Evolutionary conservation across 2,329 filamentous ascomycete genomes (phyloP).

Genomic region (Paramyrothecium sp.): DNA sequence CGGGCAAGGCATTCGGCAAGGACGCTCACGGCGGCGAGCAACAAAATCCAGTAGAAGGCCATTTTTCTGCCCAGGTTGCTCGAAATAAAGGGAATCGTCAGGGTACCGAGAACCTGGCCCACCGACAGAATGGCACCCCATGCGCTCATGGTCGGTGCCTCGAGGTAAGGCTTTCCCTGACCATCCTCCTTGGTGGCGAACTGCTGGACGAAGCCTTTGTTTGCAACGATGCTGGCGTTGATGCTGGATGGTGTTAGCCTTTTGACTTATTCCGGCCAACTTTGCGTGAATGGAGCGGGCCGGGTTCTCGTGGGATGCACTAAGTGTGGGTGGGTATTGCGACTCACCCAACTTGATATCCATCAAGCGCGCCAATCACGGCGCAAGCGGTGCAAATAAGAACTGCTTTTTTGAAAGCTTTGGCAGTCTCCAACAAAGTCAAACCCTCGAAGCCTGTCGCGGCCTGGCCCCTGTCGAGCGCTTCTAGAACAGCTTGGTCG

Average conservation of each 20-base stretch:
- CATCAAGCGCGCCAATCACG: slow-evolving; percentile 23
- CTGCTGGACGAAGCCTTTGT: neutral
- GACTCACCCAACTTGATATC: slow-evolving; percentile 24
- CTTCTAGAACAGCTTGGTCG: slow-evolving; percentile 9
- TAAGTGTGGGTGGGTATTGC: neutral
- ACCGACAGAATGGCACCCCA: neutral
- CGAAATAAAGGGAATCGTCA: neutral
- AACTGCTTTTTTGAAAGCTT: slow-evolving; percentile 20
- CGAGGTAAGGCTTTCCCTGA: neutral
- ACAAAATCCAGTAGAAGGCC: neutral
- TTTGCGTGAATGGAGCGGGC: neutral
- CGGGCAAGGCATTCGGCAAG: neutral
- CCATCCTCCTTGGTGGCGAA: neutral
- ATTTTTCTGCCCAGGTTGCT: neutral
- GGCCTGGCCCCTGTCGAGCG: slow-evolving; percentile 20
- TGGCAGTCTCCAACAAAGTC: slow-evolving; percentile 22
- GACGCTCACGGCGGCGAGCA: neutral
- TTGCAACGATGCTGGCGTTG: neutral
- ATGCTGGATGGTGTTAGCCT: slow-evolving; percentile 3
- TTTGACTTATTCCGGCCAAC: neutral
- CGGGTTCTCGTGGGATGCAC: neutral
- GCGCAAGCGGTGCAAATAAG: slow-evolving; percentile 20
- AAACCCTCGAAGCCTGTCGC: slow-evolving; percentile 22
- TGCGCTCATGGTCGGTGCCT: neutral
- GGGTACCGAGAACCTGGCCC: neutral